Evolutionary conservation across 768 basidiomycete genomes (phyloP), one percentile per base, ranked within the genome.

Genomic region (Boletus rubescentipes): DNA sequence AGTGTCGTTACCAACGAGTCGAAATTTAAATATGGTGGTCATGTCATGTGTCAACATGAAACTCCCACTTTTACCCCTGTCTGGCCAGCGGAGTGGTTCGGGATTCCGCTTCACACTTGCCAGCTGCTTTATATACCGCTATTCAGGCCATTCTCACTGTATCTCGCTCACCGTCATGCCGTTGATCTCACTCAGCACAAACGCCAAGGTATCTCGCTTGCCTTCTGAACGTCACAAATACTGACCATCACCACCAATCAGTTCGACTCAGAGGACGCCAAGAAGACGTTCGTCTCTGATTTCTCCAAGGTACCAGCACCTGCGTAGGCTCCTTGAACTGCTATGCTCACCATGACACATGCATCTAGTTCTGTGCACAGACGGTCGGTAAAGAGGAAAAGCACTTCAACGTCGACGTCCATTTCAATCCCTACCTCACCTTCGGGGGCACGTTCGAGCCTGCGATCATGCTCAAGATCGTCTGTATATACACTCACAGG

Each of bases 361-460:
- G 9, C 32, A 7, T 36, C 14, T 43, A 87, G 86, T 68, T 83
- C 54, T 71, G 77, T 9, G 83, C 86, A 9, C 64, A 77, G 51
- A 74, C 74, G 9, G 66, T 88, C 55, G 66, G 67, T 1, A 88
- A 86, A 63, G 83, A 84, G 0, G 80, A 84, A 61, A 30, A 53
- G 14, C 75, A 77, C 58, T 81, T 89, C 58, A 73, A 77, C n/a
- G 71, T 82, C 57, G 75, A 77, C 57, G 77, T 83, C 60, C 73
- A 67, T 11, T 76, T 84, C 72, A 82, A 84, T 59, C 82, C 87
- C 49, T 75, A 73, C 34, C 75, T 88, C 54, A 77, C 82, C 4
- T 88, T 83, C 61, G 73, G 59, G 18, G 87, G 86, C 14, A 79
- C 80, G 5, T 79, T 86, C 49, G 86, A 87, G 15, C 87, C 87